Evolutionary conservation across 345 rosid genomes (phyloP), one percentile per base, ranked within the genome.

Genomic region (Populus alba): DNA sequence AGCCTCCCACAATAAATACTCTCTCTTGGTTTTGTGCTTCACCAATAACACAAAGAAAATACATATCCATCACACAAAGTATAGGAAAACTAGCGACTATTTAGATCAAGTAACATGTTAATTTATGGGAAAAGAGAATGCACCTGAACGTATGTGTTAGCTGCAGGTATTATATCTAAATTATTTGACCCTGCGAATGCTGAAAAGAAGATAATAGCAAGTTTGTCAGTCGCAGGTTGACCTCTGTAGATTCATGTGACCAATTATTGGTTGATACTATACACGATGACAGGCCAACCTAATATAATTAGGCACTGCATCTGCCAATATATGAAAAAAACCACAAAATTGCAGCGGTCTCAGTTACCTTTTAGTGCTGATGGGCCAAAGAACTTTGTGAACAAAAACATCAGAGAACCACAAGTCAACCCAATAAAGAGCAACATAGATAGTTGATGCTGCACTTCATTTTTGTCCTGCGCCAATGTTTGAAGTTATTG

Each of bases 391-490:
- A 93, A 87, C 82, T 85, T 87, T 17, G 94, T 92, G 75, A 92
- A 77, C 78, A 95, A 67, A 82, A 95, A 82, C 98, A 95, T 88
- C 81, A 86, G 73, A 71, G 90, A 75, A 79, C 97, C 98, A 83
- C 95, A 95, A 68, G 87, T 70, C 81, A 95, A 85, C 49, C 91
- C 97, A 66, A 91, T 76, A 77, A 92, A 93, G 67, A 95, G 90
- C 83, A 95, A 43, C 72, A 89, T 73, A 12, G 98, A 93, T 75
- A 95, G 85, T 72, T 90, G 94, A 83, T 95, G 95, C 77, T 93
- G 98, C 29, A 89, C 97, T 79, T 88, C 95, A 72, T 89, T 77
- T 86, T 89, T 89, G 81, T 90, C 93, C 97, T 95, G 90, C 80
- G 69, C 37, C 55, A 66, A 31, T 29, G 22, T 41, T 31, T 66